Conservation (phyloP, 1,284 basidiomycete genomes). For the Apiotrichum siamense region DNA sequence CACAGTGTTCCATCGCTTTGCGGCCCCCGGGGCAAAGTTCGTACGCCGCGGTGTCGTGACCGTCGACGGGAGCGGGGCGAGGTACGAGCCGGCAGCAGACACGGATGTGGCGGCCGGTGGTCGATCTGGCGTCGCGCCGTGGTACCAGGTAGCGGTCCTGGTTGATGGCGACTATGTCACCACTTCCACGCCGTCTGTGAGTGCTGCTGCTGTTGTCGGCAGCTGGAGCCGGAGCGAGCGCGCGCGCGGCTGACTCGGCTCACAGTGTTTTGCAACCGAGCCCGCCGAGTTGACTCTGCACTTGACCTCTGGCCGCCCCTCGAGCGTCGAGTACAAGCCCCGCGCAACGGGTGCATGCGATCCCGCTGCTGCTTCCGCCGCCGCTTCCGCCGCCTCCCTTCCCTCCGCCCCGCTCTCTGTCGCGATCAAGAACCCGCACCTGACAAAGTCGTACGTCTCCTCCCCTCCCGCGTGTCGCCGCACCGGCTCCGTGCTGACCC, state of each 20-base stretch:
- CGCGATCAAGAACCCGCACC: not conserved
- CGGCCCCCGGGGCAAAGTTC: conserved; percentile 1
- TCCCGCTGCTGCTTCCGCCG: not conserved
- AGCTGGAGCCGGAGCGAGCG: too few species aligned
- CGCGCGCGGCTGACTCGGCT: too few species aligned
- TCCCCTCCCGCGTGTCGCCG: too few species aligned
- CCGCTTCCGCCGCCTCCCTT: not conserved
- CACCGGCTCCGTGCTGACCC: not conserved
- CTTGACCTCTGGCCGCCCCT: not conserved
- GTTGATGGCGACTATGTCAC: conserved; percentile 8
- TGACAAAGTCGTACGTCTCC: not conserved
- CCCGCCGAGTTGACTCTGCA: conserved; percentile 5
- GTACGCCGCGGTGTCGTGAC: conserved; percentile 10
- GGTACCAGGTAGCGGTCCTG: conserved; percentile 21
- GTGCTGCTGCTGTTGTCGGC: not conserved
- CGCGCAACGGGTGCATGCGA: not conserved
- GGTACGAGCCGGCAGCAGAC: not conserved
- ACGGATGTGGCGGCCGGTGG: not conserved
- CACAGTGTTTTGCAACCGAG: conserved; percentile 7
- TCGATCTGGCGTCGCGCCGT: not conserved
- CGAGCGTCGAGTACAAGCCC: conserved; percentile 12
- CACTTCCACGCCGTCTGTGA: conserved; percentile 13
- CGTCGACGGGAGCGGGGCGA: conserved; percentile 1
- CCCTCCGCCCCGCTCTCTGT: not conserved
- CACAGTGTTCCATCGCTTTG: conserved; percentile 17